A percentile compares a stretch with the other conserved stretches of the same genome.
Conservation (phyloP, 169 alveolate species). For the Babesia divergens region DNA sequence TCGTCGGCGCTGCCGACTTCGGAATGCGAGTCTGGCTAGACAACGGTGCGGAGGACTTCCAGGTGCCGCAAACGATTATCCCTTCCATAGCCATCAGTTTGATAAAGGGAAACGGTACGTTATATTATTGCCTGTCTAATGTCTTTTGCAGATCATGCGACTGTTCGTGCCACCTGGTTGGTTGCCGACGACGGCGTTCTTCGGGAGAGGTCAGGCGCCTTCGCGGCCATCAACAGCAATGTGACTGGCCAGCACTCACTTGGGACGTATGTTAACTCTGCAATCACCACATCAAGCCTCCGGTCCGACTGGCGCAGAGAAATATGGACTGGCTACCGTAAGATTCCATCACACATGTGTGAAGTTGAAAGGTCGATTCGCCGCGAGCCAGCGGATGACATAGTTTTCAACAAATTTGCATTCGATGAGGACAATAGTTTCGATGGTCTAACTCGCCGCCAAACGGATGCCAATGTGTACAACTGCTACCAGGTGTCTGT, state of each 20-base stretch:
- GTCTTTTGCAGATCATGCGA: slow-evolving; percentile 10
- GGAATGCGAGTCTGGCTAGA: slow-evolving; percentile 65
- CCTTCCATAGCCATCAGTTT: slow-evolving; percentile 25
- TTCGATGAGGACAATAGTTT: slow-evolving; percentile 13
- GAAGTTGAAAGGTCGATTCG: not conserved
- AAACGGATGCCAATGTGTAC: slow-evolving; percentile 30
- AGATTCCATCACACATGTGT: slow-evolving; percentile 51
- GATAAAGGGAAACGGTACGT: slow-evolving; percentile 2
- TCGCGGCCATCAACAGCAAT: slow-evolving; percentile 41
- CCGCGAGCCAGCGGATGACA: not conserved
- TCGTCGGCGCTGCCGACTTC: slow-evolving; percentile 57
- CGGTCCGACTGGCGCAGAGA: slow-evolving; percentile 33
- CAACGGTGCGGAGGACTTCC: slow-evolving; percentile 64
- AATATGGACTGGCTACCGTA: slow-evolving; percentile 45
- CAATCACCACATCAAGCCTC: not conserved
- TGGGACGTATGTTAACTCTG: not conserved
- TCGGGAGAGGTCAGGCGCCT: slow-evolving; percentile 8
- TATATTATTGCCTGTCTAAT: not conserved
- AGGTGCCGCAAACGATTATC: slow-evolving; percentile 38
- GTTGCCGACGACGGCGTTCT: slow-evolving; percentile 52
- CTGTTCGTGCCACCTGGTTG: slow-evolving; percentile 43
- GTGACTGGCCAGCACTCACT: slow-evolving; percentile 32
- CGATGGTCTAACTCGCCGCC: slow-evolving; percentile 27
- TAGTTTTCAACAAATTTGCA: slow-evolving; percentile 16
- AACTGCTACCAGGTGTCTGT: slow-evolving; percentile 71